Percentiles rank a stretch among this genome's conserved stretches.
Evolutionary conservation across 176 grass and related monocot genomes (phyloP).

Genomic region (Avena sativa): DNA sequence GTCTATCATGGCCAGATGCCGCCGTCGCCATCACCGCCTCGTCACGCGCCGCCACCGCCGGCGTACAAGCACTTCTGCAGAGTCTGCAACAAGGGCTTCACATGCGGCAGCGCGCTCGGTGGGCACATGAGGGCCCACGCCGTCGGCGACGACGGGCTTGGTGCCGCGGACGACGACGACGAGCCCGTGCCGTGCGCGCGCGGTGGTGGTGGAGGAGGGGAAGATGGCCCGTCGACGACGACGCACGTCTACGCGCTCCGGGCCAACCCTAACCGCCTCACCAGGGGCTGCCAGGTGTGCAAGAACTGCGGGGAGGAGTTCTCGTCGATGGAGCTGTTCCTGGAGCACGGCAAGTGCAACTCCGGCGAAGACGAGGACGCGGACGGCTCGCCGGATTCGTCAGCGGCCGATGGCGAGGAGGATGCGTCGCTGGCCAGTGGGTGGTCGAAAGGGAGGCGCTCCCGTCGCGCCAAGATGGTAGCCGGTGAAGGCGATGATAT

Average conservation of each 20-base stretch:
- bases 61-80: conserved; percentile 79
- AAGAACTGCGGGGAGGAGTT: conserved; percentile 83
- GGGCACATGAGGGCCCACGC: conserved; percentile 92
- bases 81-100: conserved; percentile 87
- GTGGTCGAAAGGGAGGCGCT: conserved; percentile 72
- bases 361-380: conserved; percentile 46
- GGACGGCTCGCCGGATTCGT: conserved; percentile 25
- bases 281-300: conserved; percentile 62
- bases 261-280: conserved; percentile 62
- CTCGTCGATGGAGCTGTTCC: conserved; percentile 65
- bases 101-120: conserved; percentile 79
- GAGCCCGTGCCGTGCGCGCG: conserved; percentile 31
- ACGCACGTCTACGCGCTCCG: conserved; percentile 69
- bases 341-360: conserved; percentile 70
- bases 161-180: conserved; percentile 20
- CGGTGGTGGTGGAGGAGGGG: background rate
- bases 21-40: conserved; percentile 40
- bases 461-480: conserved; percentile 54
- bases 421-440: conserved; percentile 27
- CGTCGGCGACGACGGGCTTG: conserved; percentile 44
- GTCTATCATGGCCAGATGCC: conserved; percentile 50
- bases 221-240: conserved; percentile 25
- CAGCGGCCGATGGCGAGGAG: conserved; percentile 41
- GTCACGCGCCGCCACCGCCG: conserved; percentile 28
- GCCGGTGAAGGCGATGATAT: background rate